These are phyloP conservation scores for Emergomyces pasteurianus DNA, from an alignment of 2,329 filamentous ascomycete species.

Conservation along the genomic window DNA sequence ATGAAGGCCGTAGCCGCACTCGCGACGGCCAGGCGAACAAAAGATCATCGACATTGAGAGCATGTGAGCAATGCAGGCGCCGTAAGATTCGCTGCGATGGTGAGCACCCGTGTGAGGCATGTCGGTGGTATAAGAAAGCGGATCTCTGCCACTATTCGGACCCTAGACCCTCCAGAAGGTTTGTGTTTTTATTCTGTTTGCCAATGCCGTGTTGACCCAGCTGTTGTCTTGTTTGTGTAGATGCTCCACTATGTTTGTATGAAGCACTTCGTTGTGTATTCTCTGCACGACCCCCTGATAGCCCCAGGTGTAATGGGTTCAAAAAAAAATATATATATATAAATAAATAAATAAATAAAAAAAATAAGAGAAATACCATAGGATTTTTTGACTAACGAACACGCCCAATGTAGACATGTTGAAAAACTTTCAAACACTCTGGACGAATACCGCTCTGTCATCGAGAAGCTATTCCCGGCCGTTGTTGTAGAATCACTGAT, in stretches of 20 bases:
- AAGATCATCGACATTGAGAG: constrained; percentile 33
- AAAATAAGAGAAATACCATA: no score
- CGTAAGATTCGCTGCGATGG: constrained; percentile 79
- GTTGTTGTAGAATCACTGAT: constrained; percentile 41
- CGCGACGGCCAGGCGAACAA: constrained; percentile 25
- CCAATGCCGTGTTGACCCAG: no score
- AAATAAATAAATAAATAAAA: no score
- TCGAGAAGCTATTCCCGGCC: constrained; percentile 52
- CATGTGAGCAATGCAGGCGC: constrained; percentile 65
- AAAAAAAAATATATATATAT: no score
- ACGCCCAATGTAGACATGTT: constrained; percentile 19
- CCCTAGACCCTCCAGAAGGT: constrained; percentile 69
- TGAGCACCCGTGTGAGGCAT: constrained; percentile 69
- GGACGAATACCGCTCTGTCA: constrained; percentile 53
- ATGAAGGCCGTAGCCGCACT: constrained; percentile 16
- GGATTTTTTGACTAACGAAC: not conserved
- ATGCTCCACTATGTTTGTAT: no score
- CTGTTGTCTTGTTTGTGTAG: no score
- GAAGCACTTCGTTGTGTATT: no score
- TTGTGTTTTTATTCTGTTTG: constrained; percentile 21
- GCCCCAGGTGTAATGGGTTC: not conserved
- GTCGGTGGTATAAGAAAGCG: constrained; percentile 67
- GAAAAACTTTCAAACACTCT: constrained; percentile 53
- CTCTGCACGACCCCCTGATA: no score
- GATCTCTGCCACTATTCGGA: constrained; percentile 73